Evolutionary conservation across 2,329 filamentous ascomycete genomes (phyloP).

Genomic region (Calonectria fujianensis): DNA sequence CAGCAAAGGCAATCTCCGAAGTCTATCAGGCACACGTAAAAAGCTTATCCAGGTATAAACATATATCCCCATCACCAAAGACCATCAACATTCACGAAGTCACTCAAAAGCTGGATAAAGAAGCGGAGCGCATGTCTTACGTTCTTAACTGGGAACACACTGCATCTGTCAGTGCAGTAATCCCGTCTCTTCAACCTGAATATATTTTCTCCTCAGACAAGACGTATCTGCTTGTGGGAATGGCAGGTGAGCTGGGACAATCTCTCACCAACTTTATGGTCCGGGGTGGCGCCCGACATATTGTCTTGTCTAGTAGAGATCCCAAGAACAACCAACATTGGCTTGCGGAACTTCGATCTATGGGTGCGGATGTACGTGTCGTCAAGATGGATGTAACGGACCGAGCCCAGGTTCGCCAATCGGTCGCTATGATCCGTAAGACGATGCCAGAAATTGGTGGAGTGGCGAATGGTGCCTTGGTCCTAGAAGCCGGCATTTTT

Average conservation of each 20-base stretch:
- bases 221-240: background rate
- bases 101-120: background rate
- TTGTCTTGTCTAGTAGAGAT: background rate
- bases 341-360: background rate
- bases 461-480: background rate
- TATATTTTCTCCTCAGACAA: background rate
- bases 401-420: background rate
- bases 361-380: background rate
- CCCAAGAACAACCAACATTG: background rate
- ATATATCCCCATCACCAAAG: background rate
- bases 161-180: background rate
- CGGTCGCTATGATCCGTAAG: background rate
- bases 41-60: background rate
- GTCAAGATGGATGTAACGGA: conserved; percentile 4
- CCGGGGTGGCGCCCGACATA: background rate
- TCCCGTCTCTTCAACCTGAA: background rate
- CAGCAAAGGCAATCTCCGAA: background rate
- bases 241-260: background rate
- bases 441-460: conserved; percentile 7
- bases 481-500: background rate
- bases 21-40: background rate
- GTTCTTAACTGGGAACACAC: background rate
- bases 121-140: background rate
- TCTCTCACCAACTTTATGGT: background rate
- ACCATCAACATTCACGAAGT: background rate